phyloP scores from a whole-genome alignment of 805 yeast species.

The Lachancea cidri region DNA sequence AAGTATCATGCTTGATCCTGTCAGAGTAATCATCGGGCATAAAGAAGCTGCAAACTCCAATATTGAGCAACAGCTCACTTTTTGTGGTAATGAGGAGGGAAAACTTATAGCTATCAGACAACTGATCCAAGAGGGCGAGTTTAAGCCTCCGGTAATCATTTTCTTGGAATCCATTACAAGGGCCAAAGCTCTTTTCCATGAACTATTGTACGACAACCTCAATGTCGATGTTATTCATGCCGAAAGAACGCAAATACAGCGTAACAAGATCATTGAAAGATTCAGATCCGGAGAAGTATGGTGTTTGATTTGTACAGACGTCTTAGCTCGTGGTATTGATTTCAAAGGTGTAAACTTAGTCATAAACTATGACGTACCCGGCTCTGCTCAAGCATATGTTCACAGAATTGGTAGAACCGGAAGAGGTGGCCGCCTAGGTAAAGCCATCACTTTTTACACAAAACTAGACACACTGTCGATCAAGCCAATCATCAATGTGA shows the following conservation, averaged over 20 bases:
- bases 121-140: slow-evolving; percentile 74
- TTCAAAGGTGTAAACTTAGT: slow-evolving; percentile 93
- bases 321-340: slow-evolving; percentile 93
- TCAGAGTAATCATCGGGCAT: slow-evolving; percentile 85
- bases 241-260: slow-evolving; percentile 82
- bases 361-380: slow-evolving; percentile 95
- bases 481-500: slow-evolving; percentile 84
- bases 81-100: slow-evolving; percentile 94
- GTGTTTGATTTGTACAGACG: slow-evolving; percentile 96
- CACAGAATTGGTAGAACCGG: slow-evolving; percentile 99
- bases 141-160: slow-evolving; percentile 88
- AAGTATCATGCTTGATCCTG: slow-evolving; percentile 76
- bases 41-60: slow-evolving; percentile 86
- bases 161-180: slow-evolving; percentile 88
- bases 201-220: slow-evolving; percentile 81
- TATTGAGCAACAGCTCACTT: slow-evolving; percentile 78
- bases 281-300: slow-evolving; percentile 89
- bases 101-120: slow-evolving; percentile 87
- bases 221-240: slow-evolving; percentile 96
- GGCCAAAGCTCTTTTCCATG: slow-evolving; percentile 94
- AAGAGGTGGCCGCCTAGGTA: slow-evolving; percentile 83
- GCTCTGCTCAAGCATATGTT: slow-evolving; percentile 87
- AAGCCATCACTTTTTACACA: slow-evolving; percentile 88
- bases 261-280: slow-evolving; percentile 76
- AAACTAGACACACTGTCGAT: slow-evolving; percentile 76